phyloP scores from a whole-genome alignment of 108 stramenopile species.

The Nitzschia palea region DNA sequence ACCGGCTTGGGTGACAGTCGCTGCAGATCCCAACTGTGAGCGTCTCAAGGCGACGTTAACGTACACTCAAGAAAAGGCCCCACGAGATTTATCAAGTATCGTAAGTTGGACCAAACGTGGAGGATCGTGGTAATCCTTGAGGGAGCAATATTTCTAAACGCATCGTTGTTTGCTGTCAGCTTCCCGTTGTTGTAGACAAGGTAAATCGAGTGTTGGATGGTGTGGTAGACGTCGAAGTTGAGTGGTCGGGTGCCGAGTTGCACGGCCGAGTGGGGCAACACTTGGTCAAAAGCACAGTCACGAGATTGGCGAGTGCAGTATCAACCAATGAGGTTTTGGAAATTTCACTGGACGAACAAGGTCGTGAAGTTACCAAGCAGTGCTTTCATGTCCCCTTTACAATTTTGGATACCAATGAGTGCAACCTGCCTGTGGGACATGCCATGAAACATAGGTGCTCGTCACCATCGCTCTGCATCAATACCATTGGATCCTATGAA shows the following conservation, averaged over 20 bases:
- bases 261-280: conserved; percentile 84
- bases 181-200: conserved; percentile 70
- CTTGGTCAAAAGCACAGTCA: conserved; percentile 70
- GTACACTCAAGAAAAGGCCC: conserved; percentile 81
- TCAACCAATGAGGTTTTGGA: conserved; percentile 3
- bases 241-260: conserved; percentile 78
- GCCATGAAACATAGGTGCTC: conserved; percentile 79
- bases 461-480: conserved; percentile 70
- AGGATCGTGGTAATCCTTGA: too few species aligned
- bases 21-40: conserved; percentile 45
- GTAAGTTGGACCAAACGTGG: too few species aligned
- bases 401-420: conserved; percentile 90
- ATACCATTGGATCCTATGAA: conserved; percentile 90
- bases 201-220: conserved; percentile 81
- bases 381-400: conserved; percentile 89
- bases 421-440: conserved; percentile 61
- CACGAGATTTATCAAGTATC: conserved; percentile 80
- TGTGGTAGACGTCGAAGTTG: conserved; percentile 84
- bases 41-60: conserved; percentile 68
- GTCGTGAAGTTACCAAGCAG: conserved; percentile 51
- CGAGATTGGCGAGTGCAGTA: conserved; percentile 49
- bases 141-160: not conserved
- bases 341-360: conserved; percentile 34
- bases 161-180: conserved; percentile 22
- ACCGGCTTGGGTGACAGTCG: too few species aligned